Evolutionary conservation across 805 yeast species (phyloP).

Genomic region (Cyberlindnera mississippiensis): DNA sequence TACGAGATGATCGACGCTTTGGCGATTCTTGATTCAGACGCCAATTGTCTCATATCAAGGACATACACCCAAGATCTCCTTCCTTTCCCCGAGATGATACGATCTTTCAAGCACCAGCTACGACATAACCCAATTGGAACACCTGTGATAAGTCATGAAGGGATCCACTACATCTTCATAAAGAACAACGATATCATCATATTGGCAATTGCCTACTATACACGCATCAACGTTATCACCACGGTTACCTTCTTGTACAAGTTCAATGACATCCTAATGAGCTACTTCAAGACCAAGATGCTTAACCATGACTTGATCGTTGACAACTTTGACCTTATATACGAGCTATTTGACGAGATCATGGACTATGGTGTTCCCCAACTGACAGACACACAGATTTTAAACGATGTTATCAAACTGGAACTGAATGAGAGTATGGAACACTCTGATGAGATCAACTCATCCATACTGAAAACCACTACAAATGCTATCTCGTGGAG

Average conservation of each 20-base stretch:
- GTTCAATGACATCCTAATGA: conserved; percentile 40
- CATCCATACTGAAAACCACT: conserved; percentile 71
- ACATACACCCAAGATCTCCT: conserved; percentile 73
- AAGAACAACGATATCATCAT: conserved; percentile 44
- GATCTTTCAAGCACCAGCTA: conserved; percentile 45
- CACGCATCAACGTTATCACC: conserved; percentile 49
- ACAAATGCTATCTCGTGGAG: conserved; percentile 87
- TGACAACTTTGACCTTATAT: conserved; percentile 71
- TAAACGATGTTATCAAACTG: conserved; percentile 73
- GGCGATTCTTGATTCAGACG: conserved; percentile 64
- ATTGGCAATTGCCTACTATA: conserved; percentile 23
- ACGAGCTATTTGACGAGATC: conserved; percentile 85
- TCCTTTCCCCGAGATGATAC: conserved; percentile 42
- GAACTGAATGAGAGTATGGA: conserved; percentile 30
- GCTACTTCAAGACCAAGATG: conserved; percentile 37
- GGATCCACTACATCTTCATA: conserved; percentile 53
- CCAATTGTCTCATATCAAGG: conserved; percentile 61
- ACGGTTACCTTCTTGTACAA: conserved; percentile 51
- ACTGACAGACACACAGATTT: conserved; percentile 71
- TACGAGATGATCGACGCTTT: conserved; percentile 23
- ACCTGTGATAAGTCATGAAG: conserved; percentile 33
- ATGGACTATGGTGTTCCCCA: conserved; percentile 88
- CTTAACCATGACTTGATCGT: conserved; percentile 56
- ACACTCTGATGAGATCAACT: conserved; percentile 43
- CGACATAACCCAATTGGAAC: conserved; percentile 31